phyloP scores from a whole-genome alignment of 2,329 filamentous ascomycete species.

The Aspergillus flavus region DNA sequence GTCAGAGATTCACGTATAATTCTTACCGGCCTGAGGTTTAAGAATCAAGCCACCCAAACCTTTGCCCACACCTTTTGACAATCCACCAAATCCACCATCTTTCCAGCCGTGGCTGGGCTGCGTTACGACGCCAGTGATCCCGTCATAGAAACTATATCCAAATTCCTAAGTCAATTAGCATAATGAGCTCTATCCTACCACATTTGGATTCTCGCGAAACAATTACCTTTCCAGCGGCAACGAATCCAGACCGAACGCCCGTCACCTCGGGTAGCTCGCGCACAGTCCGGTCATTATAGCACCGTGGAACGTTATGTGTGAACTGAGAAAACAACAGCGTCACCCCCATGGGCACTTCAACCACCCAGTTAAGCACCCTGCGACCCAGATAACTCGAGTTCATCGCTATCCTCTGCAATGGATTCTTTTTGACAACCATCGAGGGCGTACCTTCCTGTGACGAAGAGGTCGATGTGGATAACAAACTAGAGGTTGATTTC shows the following conservation, averaged over 20 bases:
- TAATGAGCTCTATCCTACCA: not conserved
- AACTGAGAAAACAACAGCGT: conserved; percentile 78
- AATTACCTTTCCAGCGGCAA: conserved; percentile 67
- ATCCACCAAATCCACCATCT: conserved; percentile 7
- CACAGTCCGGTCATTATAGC: conserved; percentile 83
- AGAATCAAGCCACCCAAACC: conserved; percentile 12
- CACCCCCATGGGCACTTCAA: conserved; percentile 83
- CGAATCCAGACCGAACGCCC: conserved; percentile 72
- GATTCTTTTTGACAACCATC: conserved; percentile 1
- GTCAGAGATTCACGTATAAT: not conserved
- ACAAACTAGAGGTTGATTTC: not conserved
- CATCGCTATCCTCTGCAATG: conserved; percentile 28
- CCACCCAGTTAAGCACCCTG: conserved; percentile 70
- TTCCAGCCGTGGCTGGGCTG: conserved; percentile 14
- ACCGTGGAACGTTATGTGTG: conserved; percentile 79
- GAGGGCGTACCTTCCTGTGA: not conserved
- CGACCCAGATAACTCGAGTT: conserved; percentile 67
- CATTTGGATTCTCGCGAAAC: not conserved
- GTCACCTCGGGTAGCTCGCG: conserved; percentile 77
- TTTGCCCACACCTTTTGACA: conserved; percentile 14
- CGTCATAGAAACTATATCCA: conserved; percentile 12
- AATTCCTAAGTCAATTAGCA: conserved; percentile 12
- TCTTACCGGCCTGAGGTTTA: conserved; percentile 17
- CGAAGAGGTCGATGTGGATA: not conserved
- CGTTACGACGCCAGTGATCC: conserved; percentile 13